Evolutionary conservation across 306 rosid genomes (phyloP).

Genomic region (Macrotyloma uniflorum): DNA sequence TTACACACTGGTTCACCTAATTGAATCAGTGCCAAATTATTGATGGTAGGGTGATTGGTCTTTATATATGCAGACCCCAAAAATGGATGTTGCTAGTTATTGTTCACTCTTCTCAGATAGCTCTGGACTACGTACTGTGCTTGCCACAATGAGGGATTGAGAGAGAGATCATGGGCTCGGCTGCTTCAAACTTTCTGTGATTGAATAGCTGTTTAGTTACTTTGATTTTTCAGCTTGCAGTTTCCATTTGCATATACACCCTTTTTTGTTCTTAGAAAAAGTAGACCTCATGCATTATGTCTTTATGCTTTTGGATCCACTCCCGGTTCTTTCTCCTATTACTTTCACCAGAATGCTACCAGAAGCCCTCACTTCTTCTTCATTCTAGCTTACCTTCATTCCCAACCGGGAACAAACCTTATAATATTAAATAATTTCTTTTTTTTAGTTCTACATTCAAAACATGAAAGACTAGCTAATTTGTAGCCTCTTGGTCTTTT

Average conservation of each 20-base stretch:
- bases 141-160: conserved; percentile 28
- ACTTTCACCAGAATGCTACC: conserved; percentile 37
- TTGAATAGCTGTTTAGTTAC: conserved; percentile 41
- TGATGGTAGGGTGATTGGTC: conserved; percentile 40
- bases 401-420: conserved; percentile 32
- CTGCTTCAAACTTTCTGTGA: conserved; percentile 38
- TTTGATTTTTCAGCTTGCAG: conserved; percentile 40
- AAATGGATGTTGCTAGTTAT: conserved; percentile 35
- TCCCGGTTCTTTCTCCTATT: conserved; percentile 26
- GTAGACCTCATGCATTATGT: conserved; percentile 35
- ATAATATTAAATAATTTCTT: conserved; percentile 7
- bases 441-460: background rate
- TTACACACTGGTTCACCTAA: conserved; percentile 8
- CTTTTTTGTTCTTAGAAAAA: conserved; percentile 28
- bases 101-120: conserved; percentile 31
- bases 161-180: conserved; percentile 30
- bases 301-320: conserved; percentile 39
- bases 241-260: conserved; percentile 40
- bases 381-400: conserved; percentile 38
- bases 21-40: conserved; percentile 35
- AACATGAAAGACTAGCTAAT: background rate
- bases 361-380: conserved; percentile 23
- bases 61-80: conserved; percentile 40
- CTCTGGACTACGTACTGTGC: conserved; percentile 32
- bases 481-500: background rate